Conservation (phyloP, 495 filamentous ascomycete species). For the Ramalina intermedia region DNA sequence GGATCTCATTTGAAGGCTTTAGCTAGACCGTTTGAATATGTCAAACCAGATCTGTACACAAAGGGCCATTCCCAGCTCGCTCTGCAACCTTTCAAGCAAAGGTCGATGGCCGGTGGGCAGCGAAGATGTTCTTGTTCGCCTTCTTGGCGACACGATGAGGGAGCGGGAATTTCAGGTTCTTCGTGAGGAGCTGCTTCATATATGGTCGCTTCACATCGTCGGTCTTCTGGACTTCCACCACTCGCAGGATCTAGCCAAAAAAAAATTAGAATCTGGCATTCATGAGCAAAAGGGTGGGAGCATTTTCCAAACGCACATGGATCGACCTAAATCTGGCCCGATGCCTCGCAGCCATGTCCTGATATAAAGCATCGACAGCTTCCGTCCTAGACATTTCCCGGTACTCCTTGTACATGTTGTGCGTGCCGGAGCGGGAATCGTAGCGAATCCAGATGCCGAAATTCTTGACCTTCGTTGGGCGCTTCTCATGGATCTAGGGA, state of each 20-base stretch:
- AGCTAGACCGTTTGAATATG: no score
- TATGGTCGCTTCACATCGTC: conserved; percentile 92
- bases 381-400: conserved; percentile 91
- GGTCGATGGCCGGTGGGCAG: conserved; percentile 80
- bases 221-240: conserved; percentile 87
- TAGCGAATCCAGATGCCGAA: conserved; percentile 99
- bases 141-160: conserved; percentile 82
- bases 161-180: conserved; percentile 95
- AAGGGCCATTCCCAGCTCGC: no score
- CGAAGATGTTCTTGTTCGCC: conserved; percentile 73
- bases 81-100: conserved; percentile 38
- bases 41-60: no score
- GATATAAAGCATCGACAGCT: conserved; percentile 92
- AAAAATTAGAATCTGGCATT: not conserved
- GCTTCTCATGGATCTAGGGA: conserved; percentile 87
- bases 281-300: not conserved
- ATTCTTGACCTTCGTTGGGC: conserved; percentile 98
- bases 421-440: conserved; percentile 97
- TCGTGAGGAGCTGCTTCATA: conserved; percentile 93
- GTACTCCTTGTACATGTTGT: conserved; percentile 99
- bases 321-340: conserved; percentile 94
- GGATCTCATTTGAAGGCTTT: no score
- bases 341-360: conserved; percentile 98
- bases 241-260: conserved; percentile 78
- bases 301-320: conserved; percentile 54